Conservation (phyloP, 1,284 basidiomycete species). For the Ustilago trichophora region DNA sequence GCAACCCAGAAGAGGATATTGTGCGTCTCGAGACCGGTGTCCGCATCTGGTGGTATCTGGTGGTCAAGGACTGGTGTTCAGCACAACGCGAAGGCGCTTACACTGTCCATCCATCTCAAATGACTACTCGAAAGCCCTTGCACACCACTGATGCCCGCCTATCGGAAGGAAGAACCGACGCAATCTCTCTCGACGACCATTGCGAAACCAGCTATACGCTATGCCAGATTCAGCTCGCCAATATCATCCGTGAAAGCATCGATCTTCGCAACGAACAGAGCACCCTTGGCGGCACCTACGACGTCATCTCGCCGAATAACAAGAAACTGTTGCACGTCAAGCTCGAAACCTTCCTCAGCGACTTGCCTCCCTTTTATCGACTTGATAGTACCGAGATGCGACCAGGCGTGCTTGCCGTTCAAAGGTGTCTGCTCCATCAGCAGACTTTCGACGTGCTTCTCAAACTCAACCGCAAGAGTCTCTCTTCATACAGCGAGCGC, state of each 20-base stretch:
- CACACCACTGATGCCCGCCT: constrained; percentile 51
- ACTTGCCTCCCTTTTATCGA: constrained; percentile 45
- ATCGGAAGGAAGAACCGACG: constrained; percentile 16
- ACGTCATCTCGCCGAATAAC: constrained; percentile 33
- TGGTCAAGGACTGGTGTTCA: constrained; percentile 56
- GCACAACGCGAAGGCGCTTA: constrained; percentile 51
- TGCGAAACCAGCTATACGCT: constrained; percentile 51
- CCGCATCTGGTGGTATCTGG: constrained; percentile 57
- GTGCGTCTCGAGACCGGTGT: constrained; percentile 47
- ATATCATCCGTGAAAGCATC: constrained; percentile 45
- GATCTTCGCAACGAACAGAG: constrained; percentile 50
- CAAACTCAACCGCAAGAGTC: constrained; percentile 41
- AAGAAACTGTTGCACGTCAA: constrained; percentile 38
- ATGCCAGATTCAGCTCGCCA: constrained; percentile 46
- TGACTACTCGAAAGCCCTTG: constrained; percentile 50
- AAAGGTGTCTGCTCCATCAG: constrained; percentile 53
- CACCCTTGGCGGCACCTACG: constrained; percentile 34
- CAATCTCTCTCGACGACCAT: constrained; percentile 23
- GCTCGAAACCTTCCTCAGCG: constrained; percentile 34
- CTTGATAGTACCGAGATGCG: constrained; percentile 37
- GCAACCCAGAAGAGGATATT: constrained; percentile 28
- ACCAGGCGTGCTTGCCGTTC: constrained; percentile 42
- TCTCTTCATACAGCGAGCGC: constrained; percentile 31
- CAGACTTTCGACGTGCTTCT: constrained; percentile 50
- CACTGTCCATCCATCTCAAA: constrained; percentile 50